Evolutionary conservation across 371 early-diverging fungal genomes (phyloP), one percentile per base, ranked within the genome.

Genomic region (Apophysomyces trapeziformis): DNA sequence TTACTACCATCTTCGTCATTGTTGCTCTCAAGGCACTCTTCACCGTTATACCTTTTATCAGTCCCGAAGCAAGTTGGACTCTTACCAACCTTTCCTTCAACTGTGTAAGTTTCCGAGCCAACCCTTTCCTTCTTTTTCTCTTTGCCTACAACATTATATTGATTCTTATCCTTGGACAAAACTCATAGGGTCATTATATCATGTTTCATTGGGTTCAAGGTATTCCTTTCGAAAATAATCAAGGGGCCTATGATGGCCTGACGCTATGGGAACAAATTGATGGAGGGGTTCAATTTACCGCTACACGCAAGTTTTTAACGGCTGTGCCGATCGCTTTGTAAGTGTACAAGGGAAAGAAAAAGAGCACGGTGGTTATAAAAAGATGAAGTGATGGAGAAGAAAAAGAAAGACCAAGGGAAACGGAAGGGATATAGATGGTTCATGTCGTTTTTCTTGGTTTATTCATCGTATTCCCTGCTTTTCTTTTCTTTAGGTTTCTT

Each of bases 211-310:
- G 93, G 87, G 87, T 97, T 41, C 92, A 91, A 64, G 99, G 99
- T 18, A 94, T 94, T 47, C 99, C 99, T 11, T 97, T 96, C 71
- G 93, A 92, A 62, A 89, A 94, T 57, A 92, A 96, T 67, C 96
- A 97, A 78, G 96, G 96, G 57, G 97, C 93, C n/a, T 95, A 90
- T 73, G 95, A 93, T 71, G 94, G 93, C 45, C 80, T 97, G 62
- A 97, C 97, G 16, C 84, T 98, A 60, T 98, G 99, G 99, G 99
- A 98, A 78, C 99, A 98, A 82, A 96, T 98, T 72, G 99, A 98
- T 77, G 90, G 93, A 62, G 98, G 97, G 46, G 92, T 87, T 36
- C 96, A 97, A 71, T 97, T 96, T 74, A 97, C 99, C n/a, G 95
- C 97, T 5, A 91, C 98, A 37, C 93, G 96, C 68, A 98, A 98